Conservation (phyloP, 2,329 filamentous ascomycete species). For the Paracamarosporium sp. region DNA sequence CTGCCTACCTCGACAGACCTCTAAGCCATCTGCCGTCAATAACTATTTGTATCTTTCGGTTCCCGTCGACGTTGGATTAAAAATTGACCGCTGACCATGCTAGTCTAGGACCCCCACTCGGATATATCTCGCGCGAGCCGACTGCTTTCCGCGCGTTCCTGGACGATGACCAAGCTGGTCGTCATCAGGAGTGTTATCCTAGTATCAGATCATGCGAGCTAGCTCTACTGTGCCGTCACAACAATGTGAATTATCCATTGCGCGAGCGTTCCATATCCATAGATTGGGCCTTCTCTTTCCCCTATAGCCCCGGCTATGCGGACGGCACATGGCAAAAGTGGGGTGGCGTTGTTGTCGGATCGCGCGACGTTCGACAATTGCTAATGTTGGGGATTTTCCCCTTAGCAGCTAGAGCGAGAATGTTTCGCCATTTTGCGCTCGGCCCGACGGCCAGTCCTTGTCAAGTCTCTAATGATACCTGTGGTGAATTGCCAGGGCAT, state of each 20-base stretch:
- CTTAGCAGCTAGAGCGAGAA: not conserved
- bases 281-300: no score
- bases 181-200: conserved; percentile 1
- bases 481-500: not conserved
- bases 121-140: conserved; percentile 3
- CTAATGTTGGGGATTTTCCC: not conserved
- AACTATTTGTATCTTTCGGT: not conserved
- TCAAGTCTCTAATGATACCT: not conserved
- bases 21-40: not conserved
- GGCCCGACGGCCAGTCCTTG: not conserved
- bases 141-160: not conserved
- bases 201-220: not conserved
- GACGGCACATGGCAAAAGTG: not conserved
- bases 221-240: no score
- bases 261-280: no score
- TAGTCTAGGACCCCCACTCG: not conserved
- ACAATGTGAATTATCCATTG: no score
- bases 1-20: not conserved
- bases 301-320: not conserved
- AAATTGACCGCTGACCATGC: not conserved
- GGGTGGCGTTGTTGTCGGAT: not conserved
- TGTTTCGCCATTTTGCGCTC: not conserved
- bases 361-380: not conserved
- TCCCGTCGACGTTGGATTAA: not conserved
- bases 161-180: conserved; percentile 2